Base-by-base conservation (phyloP, 1,284 basidiomycete species). In the Cutaneotrichosporon cyanovorans region DNA sequence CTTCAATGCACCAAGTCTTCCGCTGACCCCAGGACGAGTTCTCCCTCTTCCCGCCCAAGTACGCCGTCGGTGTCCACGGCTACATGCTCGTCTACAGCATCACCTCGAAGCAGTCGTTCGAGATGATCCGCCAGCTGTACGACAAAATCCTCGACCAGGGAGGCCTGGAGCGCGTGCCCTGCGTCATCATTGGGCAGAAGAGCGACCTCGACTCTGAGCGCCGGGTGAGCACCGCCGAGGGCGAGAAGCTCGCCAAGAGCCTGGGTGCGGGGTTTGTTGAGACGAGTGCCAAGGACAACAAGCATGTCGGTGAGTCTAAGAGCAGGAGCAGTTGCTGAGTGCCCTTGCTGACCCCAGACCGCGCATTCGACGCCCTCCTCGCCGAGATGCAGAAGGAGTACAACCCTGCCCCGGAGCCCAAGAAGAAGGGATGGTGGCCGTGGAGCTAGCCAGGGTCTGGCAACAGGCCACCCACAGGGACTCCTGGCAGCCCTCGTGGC, bases 141-240 rank as follows among this genome's bases (percentile, higher is more conserved):
- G 92, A 98, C 77, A 99, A 98, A 80, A 96, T 99, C 62, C 76
- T 92, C 62, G 85, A 92, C 72, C 96, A 89, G 68, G 89, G 86
- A 44, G 93, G 92, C 40, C 79, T 89, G 44, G 82, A 84, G 51
- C 81, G 83, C 56, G 85, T 97, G 36, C 92, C 95, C 12, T 92
- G 92, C 71, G 90, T 99, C 37, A 83, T 99, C 56, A 93, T 96
- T 20, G 93, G 92, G 14, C 87, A 95, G 61, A 99, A 98, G 79
- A 79, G 78, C 47, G 93, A 99, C 75, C 73, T 98, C 46, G 63
- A 77, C 65, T 68, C 43, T n/a, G 66, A 69, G 42, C 51, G 65
- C 68, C 83, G 89, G 73, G 87, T 95, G 20, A 77, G 81, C 43
- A 69, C 75, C 2, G 75, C 78, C 21, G 87, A 92, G 67, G 90